phyloP scores from a whole-genome alignment of 192 early-diverging fungal genomes.

The Radiomyces spectabilis region DNA sequence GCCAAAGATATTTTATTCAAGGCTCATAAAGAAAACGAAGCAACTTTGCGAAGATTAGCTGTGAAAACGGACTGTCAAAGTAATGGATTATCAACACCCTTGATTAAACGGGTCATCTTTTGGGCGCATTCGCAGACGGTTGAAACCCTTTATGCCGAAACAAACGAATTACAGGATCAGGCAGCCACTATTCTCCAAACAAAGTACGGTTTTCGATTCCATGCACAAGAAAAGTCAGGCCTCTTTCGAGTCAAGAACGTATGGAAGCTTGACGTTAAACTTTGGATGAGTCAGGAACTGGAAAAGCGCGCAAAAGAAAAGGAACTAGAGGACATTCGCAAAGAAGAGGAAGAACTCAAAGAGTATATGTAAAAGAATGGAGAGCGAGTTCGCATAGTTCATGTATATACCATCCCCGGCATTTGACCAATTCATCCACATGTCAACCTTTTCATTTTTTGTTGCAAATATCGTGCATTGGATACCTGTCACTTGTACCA shows the following conservation, averaged over 20 bases:
- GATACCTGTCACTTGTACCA: too few relatives aligned
- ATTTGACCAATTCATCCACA: too few relatives aligned
- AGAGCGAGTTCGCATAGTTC: too few relatives aligned
- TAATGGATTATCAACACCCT: conserved; percentile 28
- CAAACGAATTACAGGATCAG: conserved; percentile 19
- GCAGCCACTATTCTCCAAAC: conserved; percentile 16
- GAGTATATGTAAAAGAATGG: too few relatives aligned
- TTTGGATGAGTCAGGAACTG: conserved; percentile 18
- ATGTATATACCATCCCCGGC: too few relatives aligned
- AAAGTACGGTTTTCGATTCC: conserved; percentile 16
- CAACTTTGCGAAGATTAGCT: conserved; percentile 22
- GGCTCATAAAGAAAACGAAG: conserved; percentile 25
- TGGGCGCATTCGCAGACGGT: conserved; percentile 24
- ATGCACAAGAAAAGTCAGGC: conserved; percentile 10
- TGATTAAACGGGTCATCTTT: conserved; percentile 26
- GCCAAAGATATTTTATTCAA: not conserved
- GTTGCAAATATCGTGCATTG: too few relatives aligned
- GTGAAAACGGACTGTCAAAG: conserved; percentile 27
- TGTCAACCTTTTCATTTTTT: too few relatives aligned
- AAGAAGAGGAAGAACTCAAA: conserved; percentile 21
- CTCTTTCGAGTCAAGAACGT: conserved; percentile 9
- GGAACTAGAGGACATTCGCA: not conserved
- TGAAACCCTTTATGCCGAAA: conserved; percentile 28
- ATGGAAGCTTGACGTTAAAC: conserved; percentile 26
- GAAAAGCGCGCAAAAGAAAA: conserved; percentile 7